Percentiles rank a stretch among this genome's conserved stretches.
Conservation (phyloP, 805 yeast genomes). For the Vanderwaltozyma yarrowii region DNA sequence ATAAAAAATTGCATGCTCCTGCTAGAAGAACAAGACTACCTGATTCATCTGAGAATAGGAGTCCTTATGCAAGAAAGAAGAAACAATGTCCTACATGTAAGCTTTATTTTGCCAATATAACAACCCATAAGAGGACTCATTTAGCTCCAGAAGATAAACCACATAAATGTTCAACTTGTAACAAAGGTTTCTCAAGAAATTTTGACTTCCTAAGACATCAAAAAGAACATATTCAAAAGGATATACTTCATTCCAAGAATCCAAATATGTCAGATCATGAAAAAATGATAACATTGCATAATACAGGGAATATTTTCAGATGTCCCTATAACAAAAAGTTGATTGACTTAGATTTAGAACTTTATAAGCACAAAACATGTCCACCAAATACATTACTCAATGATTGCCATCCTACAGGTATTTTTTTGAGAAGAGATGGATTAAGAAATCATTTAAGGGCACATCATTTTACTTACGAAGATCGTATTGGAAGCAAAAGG, state of each 20-base stretch:
- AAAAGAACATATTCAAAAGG: slow-evolving; percentile 45
- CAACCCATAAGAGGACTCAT: slow-evolving; percentile 73
- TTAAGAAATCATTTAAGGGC: slow-evolving; percentile 84
- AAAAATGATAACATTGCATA: slow-evolving; percentile 1
- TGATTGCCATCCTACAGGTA: slow-evolving; percentile 68
- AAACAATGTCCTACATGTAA: slow-evolving; percentile 61
- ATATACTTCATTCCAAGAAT: neutral
- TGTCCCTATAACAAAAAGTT: slow-evolving; percentile 52
- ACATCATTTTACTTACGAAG: slow-evolving; percentile 71
- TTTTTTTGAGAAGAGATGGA: slow-evolving; percentile 81
- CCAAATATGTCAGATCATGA: neutral
- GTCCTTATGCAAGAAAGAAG: slow-evolving; percentile 42
- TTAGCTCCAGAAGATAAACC: slow-evolving; percentile 60
- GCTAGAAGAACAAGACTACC: slow-evolving; percentile 1
- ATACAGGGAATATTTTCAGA: slow-evolving; percentile 35
- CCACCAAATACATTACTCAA: slow-evolving; percentile 3
- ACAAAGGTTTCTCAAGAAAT: slow-evolving; percentile 75
- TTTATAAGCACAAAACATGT: slow-evolving; percentile 12
- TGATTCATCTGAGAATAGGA: slow-evolving; percentile 1
- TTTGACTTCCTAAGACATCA: slow-evolving; percentile 77
- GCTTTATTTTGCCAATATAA: slow-evolving; percentile 58
- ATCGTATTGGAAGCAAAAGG: slow-evolving; percentile 37
- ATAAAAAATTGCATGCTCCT: neutral
- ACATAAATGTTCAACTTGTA: slow-evolving; percentile 63
- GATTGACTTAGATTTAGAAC: slow-evolving; percentile 17